Conservation (phyloP, 2,329 filamentous ascomycete genomes). For the Trichoderma aggressivum region DNA sequence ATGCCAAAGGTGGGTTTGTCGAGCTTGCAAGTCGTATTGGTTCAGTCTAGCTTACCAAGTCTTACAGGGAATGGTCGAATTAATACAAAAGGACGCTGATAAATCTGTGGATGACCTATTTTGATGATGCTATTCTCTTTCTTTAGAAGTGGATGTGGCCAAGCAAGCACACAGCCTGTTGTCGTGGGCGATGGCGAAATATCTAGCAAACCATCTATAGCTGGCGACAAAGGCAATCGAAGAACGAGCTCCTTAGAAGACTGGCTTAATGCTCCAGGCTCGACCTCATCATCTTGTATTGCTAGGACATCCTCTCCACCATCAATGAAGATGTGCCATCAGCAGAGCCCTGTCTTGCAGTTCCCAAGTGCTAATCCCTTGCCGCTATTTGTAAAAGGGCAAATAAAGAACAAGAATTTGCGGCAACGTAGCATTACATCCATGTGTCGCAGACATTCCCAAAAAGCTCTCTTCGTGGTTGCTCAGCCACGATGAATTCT, state of each 20-base stretch:
- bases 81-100: slow-evolving; percentile 91
- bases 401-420: background rate
- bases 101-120: slow-evolving; percentile 87
- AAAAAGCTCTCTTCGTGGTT: background rate
- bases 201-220: background rate
- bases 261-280: background rate
- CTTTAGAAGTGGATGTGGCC: background rate
- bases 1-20: slow-evolving; percentile 74
- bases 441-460: background rate
- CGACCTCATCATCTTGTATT: background rate
- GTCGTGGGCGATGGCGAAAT: background rate
- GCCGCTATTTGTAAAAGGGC: background rate
- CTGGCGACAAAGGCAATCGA: background rate
- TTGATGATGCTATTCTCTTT: slow-evolving; percentile 34
- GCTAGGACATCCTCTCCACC: background rate
- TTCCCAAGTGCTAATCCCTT: background rate
- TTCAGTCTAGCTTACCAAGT: slow-evolving; percentile 24
- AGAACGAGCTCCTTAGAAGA: background rate
- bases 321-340: background rate
- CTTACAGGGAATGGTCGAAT: slow-evolving; percentile 80
- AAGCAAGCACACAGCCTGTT: background rate
- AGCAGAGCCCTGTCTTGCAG: background rate
- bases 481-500: background rate
- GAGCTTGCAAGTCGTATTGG: too few species aligned
- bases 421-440: background rate